phyloP scores from a whole-genome alignment of 345 rosid genomes.

The Gossypium arboreum region DNA sequence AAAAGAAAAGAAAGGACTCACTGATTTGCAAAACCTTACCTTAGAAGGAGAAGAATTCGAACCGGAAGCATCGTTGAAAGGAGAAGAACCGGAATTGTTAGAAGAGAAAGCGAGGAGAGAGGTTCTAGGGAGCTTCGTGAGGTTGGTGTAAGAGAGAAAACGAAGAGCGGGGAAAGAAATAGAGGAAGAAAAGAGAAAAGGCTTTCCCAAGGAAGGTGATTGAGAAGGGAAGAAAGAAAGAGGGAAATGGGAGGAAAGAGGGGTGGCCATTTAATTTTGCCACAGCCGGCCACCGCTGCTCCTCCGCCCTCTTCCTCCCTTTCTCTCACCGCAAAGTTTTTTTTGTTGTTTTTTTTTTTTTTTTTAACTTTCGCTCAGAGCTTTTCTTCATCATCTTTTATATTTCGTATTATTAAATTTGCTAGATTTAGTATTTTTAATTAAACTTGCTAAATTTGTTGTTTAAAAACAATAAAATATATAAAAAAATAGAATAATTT shows the following conservation, averaged over 20 bases:
- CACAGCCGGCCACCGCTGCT: too few relatives aligned
- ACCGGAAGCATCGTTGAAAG: constrained; percentile 39
- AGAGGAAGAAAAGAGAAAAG: constrained; percentile 15
- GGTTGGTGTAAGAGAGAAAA: not conserved
- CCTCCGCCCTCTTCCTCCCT: too few relatives aligned
- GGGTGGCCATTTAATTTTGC: constrained; percentile 21
- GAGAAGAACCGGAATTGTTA: constrained; percentile 29
- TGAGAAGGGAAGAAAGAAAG: constrained; percentile 15
- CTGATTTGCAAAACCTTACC: constrained; percentile 26
- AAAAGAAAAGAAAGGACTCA: not conserved
- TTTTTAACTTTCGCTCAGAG: not conserved
- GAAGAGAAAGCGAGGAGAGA: constrained; percentile 34
- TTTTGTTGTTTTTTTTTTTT: not conserved
- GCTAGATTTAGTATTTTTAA: too few relatives aligned
- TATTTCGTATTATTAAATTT: too few relatives aligned
- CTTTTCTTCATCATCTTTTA: not conserved
- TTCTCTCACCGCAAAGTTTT: not conserved
- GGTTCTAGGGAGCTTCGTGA: constrained; percentile 27
- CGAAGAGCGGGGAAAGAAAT: constrained; percentile 5
- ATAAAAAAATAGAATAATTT: too few relatives aligned
- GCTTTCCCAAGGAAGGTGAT: not conserved
- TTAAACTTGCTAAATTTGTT: too few relatives aligned
- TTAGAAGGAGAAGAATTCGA: constrained; percentile 36
- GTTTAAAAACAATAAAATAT: too few relatives aligned
- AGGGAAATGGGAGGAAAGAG: constrained; percentile 17